Base-by-base conservation (phyloP, 306 rosid species). In the Fragaria ananassa region DNA sequence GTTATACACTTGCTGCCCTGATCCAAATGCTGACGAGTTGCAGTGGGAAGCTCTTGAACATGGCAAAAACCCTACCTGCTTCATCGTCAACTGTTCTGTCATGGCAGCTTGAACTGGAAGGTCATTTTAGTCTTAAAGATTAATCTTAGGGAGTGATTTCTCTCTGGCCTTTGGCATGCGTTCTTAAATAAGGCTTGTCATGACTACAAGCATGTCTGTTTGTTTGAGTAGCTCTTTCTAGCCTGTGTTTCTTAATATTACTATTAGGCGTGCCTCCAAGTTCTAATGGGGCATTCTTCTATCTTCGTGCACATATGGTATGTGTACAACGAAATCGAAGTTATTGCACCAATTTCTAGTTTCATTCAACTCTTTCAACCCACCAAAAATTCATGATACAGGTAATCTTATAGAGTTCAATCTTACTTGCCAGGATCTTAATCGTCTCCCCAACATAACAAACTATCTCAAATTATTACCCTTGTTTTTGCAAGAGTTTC, bases 1-100 rank as follows among this genome's bases (percentile, higher is more conserved):
- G 84, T 70, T 87, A 5, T 92, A 86, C 83, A 83, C 88, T 58
- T 85, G 98, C 76, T 62, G 66, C 68, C 96, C 97, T 6, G 82
- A 86, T 62, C 96, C 96, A 10, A 37, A 47, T 4, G 83, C 79
- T 15, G 84, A 84, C 45, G 74, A 54, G 47, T 79, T 92, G 84
- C 77, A 67, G 58, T 94, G 98, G 98, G 87, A 58, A 84, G 82
- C 77, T 51, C 79, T 94, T 65, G 83, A 84, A 12, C 77, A 83
- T 31, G 87, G 86, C 51, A 73, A 78, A 31, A 86, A 73, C 76
- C 84, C 83, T 14, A 86, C 85, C 69, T 83, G 78, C 76, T 94
- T 94, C 71, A 86, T 91, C 74, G 85, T 79, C 14, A 94, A 94
- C 31, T 94, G 98, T 54, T 89, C 93, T 44, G 95, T 91, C 25